phyloP scores from a whole-genome alignment of 192 early-diverging fungal genomes.

The Coemansia sp. region DNA sequence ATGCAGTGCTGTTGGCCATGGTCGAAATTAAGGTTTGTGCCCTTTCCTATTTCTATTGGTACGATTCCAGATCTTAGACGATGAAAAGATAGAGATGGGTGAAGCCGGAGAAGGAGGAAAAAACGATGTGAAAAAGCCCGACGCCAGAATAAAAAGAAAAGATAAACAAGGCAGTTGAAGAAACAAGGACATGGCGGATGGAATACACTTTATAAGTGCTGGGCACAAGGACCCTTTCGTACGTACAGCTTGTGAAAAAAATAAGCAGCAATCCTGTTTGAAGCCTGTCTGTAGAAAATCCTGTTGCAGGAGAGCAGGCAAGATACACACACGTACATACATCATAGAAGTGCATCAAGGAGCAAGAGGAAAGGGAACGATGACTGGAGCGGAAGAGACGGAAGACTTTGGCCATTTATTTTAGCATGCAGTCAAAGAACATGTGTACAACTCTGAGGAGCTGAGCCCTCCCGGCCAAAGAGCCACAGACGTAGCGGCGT shows the following conservation, averaged over 20 bases:
- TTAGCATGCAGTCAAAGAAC: neutral
- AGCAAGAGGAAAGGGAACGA: neutral
- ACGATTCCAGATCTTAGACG: neutral
- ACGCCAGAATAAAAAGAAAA: neutral
- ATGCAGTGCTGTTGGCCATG: constrained; percentile 6
- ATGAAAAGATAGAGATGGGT: neutral
- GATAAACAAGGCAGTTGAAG: neutral
- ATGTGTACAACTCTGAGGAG: neutral
- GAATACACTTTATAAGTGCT: neutral
- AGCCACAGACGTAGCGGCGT: neutral
- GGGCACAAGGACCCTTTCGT: neutral
- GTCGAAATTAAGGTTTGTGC: neutral
- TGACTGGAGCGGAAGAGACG: neutral
- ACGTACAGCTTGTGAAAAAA: neutral
- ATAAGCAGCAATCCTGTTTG: neutral
- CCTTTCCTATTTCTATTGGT: neutral
- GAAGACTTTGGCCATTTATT: neutral
- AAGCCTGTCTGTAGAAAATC: neutral
- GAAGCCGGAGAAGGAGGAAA: neutral
- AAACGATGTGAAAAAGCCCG: neutral
- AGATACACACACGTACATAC: neutral
- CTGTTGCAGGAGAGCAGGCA: neutral
- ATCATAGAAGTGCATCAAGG: neutral
- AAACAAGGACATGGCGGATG: neutral
- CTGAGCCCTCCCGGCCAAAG: too few relatives aligned